These are phyloP conservation scores for Podila clonocystis DNA, from an alignment of 192 early-diverging fungal genomes.

Conservation along the genomic window DNA sequence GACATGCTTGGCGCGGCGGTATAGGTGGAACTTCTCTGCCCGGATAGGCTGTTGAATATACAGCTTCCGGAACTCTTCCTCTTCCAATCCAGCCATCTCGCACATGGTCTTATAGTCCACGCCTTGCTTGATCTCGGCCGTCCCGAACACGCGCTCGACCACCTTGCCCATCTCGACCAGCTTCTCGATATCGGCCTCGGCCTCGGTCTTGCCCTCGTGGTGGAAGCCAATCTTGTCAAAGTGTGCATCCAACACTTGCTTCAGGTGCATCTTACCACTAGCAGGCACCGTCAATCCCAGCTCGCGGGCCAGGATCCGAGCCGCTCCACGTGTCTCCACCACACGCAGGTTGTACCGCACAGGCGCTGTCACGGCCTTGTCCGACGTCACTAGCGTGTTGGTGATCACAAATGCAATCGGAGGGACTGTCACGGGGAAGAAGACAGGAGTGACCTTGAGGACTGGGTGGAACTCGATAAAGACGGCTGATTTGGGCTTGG, in stretches of 20 bases:
- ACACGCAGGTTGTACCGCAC: slow-evolving; percentile 94
- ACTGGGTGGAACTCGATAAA: slow-evolving; percentile 87
- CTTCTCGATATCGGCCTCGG: slow-evolving; percentile 52
- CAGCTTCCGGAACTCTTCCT: slow-evolving; percentile 58
- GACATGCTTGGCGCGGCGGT: slow-evolving; percentile 86
- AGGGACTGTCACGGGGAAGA: slow-evolving; percentile 66
- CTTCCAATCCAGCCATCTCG: slow-evolving; percentile 43
- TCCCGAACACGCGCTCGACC: slow-evolving; percentile 44
- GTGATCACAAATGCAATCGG: slow-evolving; percentile 86
- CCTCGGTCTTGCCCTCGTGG: slow-evolving; percentile 47
- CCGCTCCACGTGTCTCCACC: slow-evolving; percentile 87
- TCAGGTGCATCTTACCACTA: slow-evolving; percentile 47
- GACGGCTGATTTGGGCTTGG: slow-evolving; percentile 70
- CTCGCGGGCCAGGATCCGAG: slow-evolving; percentile 66
- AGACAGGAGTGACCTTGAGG: slow-evolving; percentile 67
- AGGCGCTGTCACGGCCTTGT: slow-evolving; percentile 90
- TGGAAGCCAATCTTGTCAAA: slow-evolving; percentile 40
- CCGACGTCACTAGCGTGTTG: slow-evolving; percentile 85
- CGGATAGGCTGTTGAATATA: slow-evolving; percentile 63
- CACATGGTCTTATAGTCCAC: slow-evolving; percentile 38
- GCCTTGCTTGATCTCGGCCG: slow-evolving; percentile 34
- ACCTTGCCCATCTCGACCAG: slow-evolving; percentile 52
- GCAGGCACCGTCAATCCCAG: slow-evolving; percentile 52
- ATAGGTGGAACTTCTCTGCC: slow-evolving; percentile 75
- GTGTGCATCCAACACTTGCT: slow-evolving; percentile 58